phyloP scores from a whole-genome alignment of 1,139 yeast genomes.

The Geotrichum restrictum region DNA sequence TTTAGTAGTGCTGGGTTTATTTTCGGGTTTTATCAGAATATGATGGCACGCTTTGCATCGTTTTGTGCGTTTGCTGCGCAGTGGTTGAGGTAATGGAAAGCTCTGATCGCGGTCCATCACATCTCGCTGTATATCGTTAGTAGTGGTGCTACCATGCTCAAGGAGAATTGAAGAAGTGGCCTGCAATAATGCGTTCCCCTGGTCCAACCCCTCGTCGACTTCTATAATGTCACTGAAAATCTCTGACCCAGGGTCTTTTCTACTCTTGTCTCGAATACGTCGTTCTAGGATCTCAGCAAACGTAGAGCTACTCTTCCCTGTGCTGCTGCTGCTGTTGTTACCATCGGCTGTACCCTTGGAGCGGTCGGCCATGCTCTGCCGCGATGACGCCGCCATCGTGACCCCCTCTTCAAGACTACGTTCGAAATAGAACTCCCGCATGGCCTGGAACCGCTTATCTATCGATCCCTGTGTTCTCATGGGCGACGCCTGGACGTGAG shows the following conservation, averaged over 20 bases:
- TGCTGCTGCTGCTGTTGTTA: not conserved
- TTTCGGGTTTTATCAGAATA: conserved; percentile 33
- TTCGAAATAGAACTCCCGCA: conserved; percentile 21
- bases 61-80: conserved; percentile 31
- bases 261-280: conserved; percentile 17
- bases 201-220: conserved; percentile 21
- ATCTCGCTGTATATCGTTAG: conserved; percentile 12
- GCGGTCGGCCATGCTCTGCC: conserved; percentile 3
- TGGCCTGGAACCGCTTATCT: conserved; percentile 18
- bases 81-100: conserved; percentile 27
- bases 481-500: conserved; percentile 1
- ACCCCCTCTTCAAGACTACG: conserved; percentile 22
- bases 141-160: not conserved
- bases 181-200: conserved; percentile 18
- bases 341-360: not conserved
- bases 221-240: conserved; percentile 19
- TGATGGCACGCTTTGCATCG: conserved; percentile 34
- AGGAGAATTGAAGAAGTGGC: conserved; percentile 7
- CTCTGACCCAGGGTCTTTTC: conserved; percentile 18
- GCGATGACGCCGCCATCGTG: conserved; percentile 18
- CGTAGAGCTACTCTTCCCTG: not conserved
- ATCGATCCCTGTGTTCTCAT: conserved; percentile 3
- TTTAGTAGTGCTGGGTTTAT: conserved; percentile 29
- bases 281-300: conserved; percentile 22
- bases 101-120: conserved; percentile 14